Conservation (phyloP, 352 stramenopile species). For the Pythium phragmiticola region DNA sequence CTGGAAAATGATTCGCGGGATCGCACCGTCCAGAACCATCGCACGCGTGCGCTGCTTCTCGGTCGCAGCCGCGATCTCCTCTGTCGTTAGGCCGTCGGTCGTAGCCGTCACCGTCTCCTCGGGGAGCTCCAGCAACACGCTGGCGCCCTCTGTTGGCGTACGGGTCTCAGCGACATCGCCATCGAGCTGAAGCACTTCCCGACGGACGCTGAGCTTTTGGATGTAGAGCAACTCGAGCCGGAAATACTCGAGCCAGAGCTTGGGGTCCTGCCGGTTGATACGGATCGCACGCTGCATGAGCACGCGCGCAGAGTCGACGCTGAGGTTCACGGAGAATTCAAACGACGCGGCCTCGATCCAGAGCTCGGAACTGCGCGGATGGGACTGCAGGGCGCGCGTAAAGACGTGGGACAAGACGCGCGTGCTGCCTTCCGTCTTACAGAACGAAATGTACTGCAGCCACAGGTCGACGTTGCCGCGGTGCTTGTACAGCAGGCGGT, state of each 20-base stretch:
- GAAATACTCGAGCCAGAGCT: conserved; percentile 91
- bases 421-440: conserved; percentile 64
- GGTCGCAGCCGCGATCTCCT: conserved; percentile 30
- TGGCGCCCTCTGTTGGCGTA: conserved; percentile 26
- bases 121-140: conserved; percentile 50
- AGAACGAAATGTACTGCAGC: conserved; percentile 91
- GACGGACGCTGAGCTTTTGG: conserved; percentile 83
- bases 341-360: conserved; percentile 91
- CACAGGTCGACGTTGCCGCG: conserved; percentile 87
- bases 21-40: conserved; percentile 76
- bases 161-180: conserved; percentile 12
- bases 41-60: conserved; percentile 64
- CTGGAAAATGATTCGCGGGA: conserved; percentile 80
- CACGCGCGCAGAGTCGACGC: conserved; percentile 83
- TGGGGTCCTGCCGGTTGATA: conserved; percentile 78
- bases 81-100: conserved; percentile 23
- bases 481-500: conserved; percentile 87
- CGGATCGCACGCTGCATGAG: conserved; percentile 93
- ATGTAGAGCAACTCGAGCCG: conserved; percentile 90
- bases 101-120: conserved; percentile 30
- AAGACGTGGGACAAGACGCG: conserved; percentile 81
- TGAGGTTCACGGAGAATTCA: conserved; percentile 87
- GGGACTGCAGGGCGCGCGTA: conserved; percentile 82
- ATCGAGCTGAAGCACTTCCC: conserved; percentile 76
- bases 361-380: conserved; percentile 80